phyloP scores from a whole-genome alignment of 139 green algal genomes.

The Raphidocelis subcapitata region DNA sequence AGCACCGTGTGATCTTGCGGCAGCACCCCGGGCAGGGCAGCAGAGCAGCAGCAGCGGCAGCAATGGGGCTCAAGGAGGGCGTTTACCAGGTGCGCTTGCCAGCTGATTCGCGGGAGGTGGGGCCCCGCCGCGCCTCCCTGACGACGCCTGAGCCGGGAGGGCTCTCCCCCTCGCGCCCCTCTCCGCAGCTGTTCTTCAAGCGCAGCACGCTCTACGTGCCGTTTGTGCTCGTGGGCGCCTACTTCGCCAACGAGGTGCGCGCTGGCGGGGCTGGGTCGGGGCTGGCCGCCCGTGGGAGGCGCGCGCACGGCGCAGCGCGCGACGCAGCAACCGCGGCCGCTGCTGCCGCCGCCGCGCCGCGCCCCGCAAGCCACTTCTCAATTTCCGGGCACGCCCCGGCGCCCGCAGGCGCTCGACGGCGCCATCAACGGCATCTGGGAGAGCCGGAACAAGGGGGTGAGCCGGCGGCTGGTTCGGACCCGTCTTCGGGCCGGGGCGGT shows the following conservation, averaged over 20 bases:
- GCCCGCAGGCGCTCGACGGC: constrained; percentile 34
- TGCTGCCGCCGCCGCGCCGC: background rate
- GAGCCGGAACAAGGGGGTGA: constrained; percentile 40
- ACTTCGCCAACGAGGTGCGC: constrained; percentile 49
- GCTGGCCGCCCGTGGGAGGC: background rate
- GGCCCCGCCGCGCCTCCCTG: background rate
- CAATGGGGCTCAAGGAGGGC: background rate
- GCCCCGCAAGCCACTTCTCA: background rate
- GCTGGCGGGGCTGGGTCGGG: background rate
- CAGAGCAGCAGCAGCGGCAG: background rate
- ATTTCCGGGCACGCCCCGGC: background rate
- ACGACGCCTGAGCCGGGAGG: background rate
- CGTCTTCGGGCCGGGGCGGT: background rate
- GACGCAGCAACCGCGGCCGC: background rate
- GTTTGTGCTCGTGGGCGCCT: constrained; percentile 43
- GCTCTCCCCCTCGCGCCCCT: background rate
- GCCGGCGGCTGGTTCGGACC: background rate
- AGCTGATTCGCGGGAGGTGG: background rate
- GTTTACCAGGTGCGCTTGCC: background rate
- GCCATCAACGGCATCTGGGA: constrained; percentile 34
- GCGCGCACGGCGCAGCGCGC: background rate
- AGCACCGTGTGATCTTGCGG: too few species aligned
- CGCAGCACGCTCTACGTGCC: constrained; percentile 48
- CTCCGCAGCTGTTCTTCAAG: constrained; percentile 46
- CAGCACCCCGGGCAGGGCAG: too few species aligned